Evolutionary conservation across 2,329 filamentous ascomycete species (phyloP), one percentile per base, ranked within the genome.

Genomic region (Botrytis pseudocinerea): DNA sequence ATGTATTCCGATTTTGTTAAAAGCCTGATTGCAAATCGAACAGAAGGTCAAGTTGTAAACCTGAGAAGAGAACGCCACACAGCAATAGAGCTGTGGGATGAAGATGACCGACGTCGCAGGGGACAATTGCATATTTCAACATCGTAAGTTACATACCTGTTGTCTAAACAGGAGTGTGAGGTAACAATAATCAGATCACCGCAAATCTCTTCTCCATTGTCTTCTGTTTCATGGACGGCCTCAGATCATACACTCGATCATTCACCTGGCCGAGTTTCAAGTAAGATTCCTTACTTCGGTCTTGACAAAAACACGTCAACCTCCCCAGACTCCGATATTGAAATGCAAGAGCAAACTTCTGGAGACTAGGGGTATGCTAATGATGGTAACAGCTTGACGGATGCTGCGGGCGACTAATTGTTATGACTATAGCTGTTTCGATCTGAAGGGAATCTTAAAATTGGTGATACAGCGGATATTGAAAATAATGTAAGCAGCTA

Each of bases 71-170:
- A 48, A n/a, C 76, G 77, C 12, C 73, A 69, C 16, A 76, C 72
- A 35, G 77, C 78, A 25, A 25, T 73, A 20, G 73, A 76, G 12
- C 75, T 76, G 72, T 79, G 78, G 77, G 59, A 76, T 60, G 60
- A 73, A 22, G 73, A 71, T 28, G 74, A 75, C n/a, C 28, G 69
- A 44, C 60, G 69, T 57, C 54, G 46, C 70, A 54, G 44, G 8
- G 40, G 70, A 35, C 35, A 25, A 42, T 35, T 68, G 12, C 48
- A 51, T 42, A 12, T 38, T 28, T 62, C 46, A 32, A 66, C 35
- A 64, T 42, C 64, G 71, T 69, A 40, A 69, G 42, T 65, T 65
- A 44, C n/a, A 54, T 62, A 62, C 25, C 22, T 38, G 18, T 51
- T 63, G 6, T 51, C 46, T 16, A 42, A n/a, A 38, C 7, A 10